Evolutionary conservation across 2,329 filamentous ascomycete species (phyloP).

Genomic region (Paraphoma chrysanthemicola): DNA sequence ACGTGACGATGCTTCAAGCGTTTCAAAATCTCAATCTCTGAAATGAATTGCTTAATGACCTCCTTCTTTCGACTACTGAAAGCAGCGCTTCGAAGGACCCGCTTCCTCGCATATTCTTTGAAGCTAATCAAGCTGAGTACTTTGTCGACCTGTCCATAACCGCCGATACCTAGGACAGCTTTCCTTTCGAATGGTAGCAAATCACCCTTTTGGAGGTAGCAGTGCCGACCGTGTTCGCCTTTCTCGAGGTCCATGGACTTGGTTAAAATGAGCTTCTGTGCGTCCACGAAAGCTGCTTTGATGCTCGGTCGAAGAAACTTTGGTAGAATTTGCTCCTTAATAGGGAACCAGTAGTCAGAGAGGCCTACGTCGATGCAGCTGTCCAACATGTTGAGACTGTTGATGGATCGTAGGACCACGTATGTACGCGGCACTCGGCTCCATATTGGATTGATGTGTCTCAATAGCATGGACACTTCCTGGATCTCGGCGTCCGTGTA

Average conservation of each 20-base stretch:
- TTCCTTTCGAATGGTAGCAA: neutral
- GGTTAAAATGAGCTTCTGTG: constrained; percentile 31
- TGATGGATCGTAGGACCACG: constrained; percentile 33
- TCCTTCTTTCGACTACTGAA: constrained; percentile 13
- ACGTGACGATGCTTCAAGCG: constrained; percentile 36
- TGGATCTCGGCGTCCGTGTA: neutral
- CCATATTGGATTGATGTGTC: constrained; percentile 10
- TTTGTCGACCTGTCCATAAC: constrained; percentile 23
- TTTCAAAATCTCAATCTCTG: constrained; percentile 37
- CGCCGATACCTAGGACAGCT: neutral
- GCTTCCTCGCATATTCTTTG: constrained; percentile 37
- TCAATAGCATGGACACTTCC: constrained; percentile 13
- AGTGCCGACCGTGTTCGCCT: constrained; percentile 10
- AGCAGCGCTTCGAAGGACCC: constrained; percentile 19
- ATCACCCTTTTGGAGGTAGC: neutral
- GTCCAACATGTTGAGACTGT: constrained; percentile 25
- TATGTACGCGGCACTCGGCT: constrained; percentile 31
- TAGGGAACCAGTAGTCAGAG: constrained; percentile 36
- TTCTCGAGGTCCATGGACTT: neutral
- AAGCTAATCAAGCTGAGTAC: constrained; percentile 28
- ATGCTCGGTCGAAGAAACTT: constrained; percentile 9
- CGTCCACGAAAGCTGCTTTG: constrained; percentile 1
- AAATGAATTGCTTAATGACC: constrained; percentile 27
- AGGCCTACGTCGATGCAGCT: constrained; percentile 27
- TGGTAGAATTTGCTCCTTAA: constrained; percentile 22